These are phyloP conservation scores for Mallotus nudiflorus DNA, from an alignment of 345 rosid genomes.

Conservation along the genomic window DNA sequence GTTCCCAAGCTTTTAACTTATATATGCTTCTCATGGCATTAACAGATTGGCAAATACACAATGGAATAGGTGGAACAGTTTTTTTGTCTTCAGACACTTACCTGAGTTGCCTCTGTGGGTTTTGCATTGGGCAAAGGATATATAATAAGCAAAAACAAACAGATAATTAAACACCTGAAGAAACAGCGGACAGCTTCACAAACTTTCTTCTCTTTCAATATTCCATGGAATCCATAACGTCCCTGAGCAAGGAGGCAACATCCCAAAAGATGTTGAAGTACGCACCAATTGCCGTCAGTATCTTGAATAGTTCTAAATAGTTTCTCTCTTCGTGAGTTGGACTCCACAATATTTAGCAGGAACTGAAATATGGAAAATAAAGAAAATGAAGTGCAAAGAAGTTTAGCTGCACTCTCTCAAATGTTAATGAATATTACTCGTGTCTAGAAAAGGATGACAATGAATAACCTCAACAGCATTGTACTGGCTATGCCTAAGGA, in stretches of 20 bases:
- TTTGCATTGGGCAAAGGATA: background rate
- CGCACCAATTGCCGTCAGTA: constrained; percentile 70
- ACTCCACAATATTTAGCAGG: constrained; percentile 67
- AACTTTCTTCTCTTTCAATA: constrained; percentile 66
- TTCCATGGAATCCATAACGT: constrained; percentile 54
- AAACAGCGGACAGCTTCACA: constrained; percentile 81
- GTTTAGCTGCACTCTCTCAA: constrained; percentile 25
- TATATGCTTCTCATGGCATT: background rate
- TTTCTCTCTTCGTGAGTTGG: constrained; percentile 65
- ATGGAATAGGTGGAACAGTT: background rate
- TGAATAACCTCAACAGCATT: constrained; percentile 78
- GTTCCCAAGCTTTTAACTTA: background rate
- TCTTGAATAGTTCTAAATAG: constrained; percentile 70
- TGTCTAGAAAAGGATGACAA: background rate
- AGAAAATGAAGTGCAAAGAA: constrained; percentile 3
- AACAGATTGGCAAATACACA: background rate
- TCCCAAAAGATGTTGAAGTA: constrained; percentile 90
- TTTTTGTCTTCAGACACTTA: background rate
- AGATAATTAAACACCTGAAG: constrained; percentile 57
- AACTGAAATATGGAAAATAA: constrained; percentile 34
- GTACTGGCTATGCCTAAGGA: constrained; percentile 78
- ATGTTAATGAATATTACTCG: background rate
- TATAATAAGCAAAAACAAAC: background rate
- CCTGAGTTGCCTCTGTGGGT: background rate
- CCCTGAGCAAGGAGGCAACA: constrained; percentile 89